phyloP scores from a whole-genome alignment of 441 rosid species.

The Hypseocharis bilobata region DNA sequence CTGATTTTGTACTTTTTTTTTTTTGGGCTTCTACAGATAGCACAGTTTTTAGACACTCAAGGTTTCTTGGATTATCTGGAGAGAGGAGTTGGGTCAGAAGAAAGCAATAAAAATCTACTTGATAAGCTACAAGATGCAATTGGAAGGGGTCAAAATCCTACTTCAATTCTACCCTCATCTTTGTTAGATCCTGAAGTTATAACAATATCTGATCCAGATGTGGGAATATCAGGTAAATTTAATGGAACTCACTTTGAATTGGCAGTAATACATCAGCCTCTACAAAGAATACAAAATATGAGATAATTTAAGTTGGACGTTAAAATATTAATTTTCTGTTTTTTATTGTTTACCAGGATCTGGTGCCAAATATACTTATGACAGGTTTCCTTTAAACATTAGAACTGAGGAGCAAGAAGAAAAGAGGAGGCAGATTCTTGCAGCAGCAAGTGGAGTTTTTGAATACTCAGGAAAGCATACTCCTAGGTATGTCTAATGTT shows the following conservation, averaged over 20 bases:
- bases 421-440: conserved; percentile 89
- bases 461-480: conserved; percentile 67
- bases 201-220: conserved; percentile 80
- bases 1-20: conserved; percentile 2
- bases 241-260: conserved; percentile 19
- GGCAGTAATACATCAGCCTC: not conserved
- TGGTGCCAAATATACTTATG: conserved; percentile 86
- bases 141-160: conserved; percentile 93
- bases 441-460: conserved; percentile 75
- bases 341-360: conserved; percentile 35
- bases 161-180: conserved; percentile 61
- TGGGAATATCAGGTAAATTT: conserved; percentile 58
- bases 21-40: conserved; percentile 44
- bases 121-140: conserved; percentile 94
- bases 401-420: conserved; percentile 93
- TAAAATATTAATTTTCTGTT: conserved; percentile 22
- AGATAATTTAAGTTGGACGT: conserved; percentile 3
- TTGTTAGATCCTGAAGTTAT: conserved; percentile 65
- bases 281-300: not conserved
- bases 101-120: conserved; percentile 65
- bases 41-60: conserved; percentile 72
- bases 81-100: conserved; percentile 67
- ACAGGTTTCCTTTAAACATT: conserved; percentile 83
- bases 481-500: conserved; percentile 46
- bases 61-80: conserved; percentile 91